These are phyloP conservation scores for Ophiostoma angusticollis DNA, from an alignment of 2,329 filamentous ascomycete genomes.

Conservation along the genomic window DNA sequence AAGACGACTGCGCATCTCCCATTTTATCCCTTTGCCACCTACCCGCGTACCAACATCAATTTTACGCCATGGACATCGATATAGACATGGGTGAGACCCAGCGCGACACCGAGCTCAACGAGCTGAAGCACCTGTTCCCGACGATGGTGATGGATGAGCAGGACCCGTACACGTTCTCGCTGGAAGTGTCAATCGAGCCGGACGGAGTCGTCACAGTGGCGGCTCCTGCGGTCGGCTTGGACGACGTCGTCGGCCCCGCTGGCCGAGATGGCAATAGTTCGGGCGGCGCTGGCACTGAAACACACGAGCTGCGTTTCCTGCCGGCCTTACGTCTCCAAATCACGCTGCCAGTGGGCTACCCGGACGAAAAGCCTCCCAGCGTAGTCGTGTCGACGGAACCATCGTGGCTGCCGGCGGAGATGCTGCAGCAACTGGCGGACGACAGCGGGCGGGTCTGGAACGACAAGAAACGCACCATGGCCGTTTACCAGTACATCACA, in stretches of 20 bases:
- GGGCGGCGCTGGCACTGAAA: constrained; percentile 22
- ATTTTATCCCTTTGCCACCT: background rate
- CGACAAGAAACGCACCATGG: constrained; percentile 44
- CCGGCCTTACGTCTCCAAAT: constrained; percentile 44
- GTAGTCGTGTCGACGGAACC: constrained; percentile 40
- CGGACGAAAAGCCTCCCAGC: constrained; percentile 35
- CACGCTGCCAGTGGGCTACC: constrained; percentile 45
- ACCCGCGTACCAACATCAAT: too few species aligned
- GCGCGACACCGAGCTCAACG: constrained; percentile 45
- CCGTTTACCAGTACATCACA: constrained; percentile 52
- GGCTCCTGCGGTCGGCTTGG: constrained; percentile 37
- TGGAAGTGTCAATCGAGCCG: constrained; percentile 46
- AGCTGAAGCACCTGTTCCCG: constrained; percentile 53
- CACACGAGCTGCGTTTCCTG: constrained; percentile 41
- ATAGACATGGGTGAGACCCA: constrained; percentile 34
- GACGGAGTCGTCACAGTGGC: constrained; percentile 40
- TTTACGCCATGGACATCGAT: constrained; percentile 11
- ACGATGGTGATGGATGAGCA: constrained; percentile 39
- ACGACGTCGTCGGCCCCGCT: constrained; percentile 12
- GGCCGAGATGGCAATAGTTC: background rate
- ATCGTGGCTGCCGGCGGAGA: constrained; percentile 40
- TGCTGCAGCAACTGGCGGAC: constrained; percentile 35
- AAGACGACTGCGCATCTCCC: too few species aligned
- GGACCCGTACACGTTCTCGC: constrained; percentile 35
- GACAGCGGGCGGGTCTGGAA: constrained; percentile 47